A percentile compares a stretch with the other conserved stretches of the same genome.
Evolutionary conservation across 78 protist species (phyloP).

Genomic region (Isochrysis galbana): DNA sequence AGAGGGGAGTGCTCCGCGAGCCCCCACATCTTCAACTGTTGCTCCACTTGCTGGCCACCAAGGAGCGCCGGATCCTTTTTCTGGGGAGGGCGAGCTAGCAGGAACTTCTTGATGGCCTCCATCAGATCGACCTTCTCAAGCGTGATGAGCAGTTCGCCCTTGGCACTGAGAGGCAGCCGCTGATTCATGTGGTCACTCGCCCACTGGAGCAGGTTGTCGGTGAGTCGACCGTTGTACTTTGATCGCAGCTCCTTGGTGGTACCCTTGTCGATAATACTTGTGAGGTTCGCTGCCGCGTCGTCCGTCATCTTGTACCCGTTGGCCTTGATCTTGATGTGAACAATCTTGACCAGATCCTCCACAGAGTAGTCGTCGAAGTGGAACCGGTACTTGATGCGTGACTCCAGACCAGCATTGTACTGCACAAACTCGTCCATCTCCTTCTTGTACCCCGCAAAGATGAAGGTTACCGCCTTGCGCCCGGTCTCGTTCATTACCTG

Average conservation of each 20-base stretch:
- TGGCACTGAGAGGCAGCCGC: background rate
- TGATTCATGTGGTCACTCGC: background rate
- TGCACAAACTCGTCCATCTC: conserved; percentile 28
- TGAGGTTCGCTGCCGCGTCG: background rate
- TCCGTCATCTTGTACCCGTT: background rate
- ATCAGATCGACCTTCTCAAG: background rate
- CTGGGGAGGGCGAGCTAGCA: background rate
- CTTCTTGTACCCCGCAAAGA: conserved; percentile 4
- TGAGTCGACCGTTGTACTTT: conserved; percentile 22
- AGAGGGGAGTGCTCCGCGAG: background rate
- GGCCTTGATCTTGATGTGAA: background rate
- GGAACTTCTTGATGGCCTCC: background rate
- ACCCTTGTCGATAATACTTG: background rate
- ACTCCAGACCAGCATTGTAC: background rate
- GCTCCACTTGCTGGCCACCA: background rate
- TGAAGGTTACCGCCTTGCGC: background rate
- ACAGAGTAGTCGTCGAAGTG: conserved; percentile 27
- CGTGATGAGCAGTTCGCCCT: conserved; percentile 4
- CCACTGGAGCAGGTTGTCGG: conserved; percentile 30
- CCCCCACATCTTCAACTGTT: background rate
- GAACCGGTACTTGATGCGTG: conserved; percentile 25
- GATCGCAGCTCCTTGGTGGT: background rate
- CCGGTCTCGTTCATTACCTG: conserved; percentile 22
- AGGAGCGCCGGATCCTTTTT: background rate
- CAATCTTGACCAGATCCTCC: background rate